Evolutionary conservation across 192 early-diverging fungal genomes (phyloP).

Genomic region (Umbelopsis sp.): DNA sequence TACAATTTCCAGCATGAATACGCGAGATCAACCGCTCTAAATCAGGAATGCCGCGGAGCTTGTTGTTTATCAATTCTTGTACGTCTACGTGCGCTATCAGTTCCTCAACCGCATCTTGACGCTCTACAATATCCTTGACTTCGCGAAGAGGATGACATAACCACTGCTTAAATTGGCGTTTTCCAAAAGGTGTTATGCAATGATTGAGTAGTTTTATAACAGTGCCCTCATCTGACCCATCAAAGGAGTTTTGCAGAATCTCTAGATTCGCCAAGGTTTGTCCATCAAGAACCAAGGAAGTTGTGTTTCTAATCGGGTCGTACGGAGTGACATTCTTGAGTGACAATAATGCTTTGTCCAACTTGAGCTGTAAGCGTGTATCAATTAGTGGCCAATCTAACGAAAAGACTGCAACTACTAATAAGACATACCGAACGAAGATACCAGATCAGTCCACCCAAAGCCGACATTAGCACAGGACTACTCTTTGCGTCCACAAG

Average conservation of each 20-base stretch:
- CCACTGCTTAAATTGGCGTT: conserved; percentile 80
- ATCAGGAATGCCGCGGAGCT: conserved; percentile 70
- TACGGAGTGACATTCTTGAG: conserved; percentile 83
- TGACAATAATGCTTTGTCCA: conserved; percentile 85
- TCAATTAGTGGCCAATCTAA: neutral
- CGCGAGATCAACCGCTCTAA: conserved; percentile 90
- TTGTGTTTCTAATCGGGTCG: conserved; percentile 76
- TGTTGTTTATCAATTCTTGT: conserved; percentile 48
- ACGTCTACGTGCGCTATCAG: conserved; percentile 58
- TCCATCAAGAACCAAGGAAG: conserved; percentile 87
- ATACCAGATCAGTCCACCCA: conserved; percentile 77
- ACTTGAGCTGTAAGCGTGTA: conserved; percentile 62
- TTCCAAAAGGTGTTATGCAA: conserved; percentile 89
- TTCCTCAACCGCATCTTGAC: conserved; percentile 91
- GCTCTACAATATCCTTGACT: conserved; percentile 70
- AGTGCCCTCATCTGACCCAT: conserved; percentile 76
- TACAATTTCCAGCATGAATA: conserved; percentile 84
- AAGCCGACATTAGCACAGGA: conserved; percentile 41
- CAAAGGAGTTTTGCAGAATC: conserved; percentile 81
- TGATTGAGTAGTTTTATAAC: conserved; percentile 86
- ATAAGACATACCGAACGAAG: conserved; percentile 67
- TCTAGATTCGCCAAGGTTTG: conserved; percentile 94
- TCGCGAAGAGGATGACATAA: conserved; percentile 85
- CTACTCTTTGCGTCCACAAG: conserved; percentile 43
- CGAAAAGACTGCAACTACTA: neutral